phyloP scores from a whole-genome alignment of 164 flowering plant genomes.

The grape (Vitis vinifera) region ASM3070453v1 NC_081806.1:6796001-6796500 shows the following conservation, averaged over 20 bases:
- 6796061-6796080: constrained; percentile 13
- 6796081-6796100: constrained; percentile 30
- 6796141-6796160: constrained; percentile 19
- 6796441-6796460: constrained; percentile 58
- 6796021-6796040: constrained; percentile 82
- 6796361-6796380: constrained; percentile 30
- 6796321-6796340: constrained; percentile 17
- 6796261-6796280: constrained; percentile 8
- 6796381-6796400: constrained; percentile 60
- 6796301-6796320: constrained; percentile 38
- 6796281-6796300: constrained; percentile 20
- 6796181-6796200: constrained; percentile 26
- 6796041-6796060: constrained; percentile 60
- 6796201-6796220: constrained; percentile 23
- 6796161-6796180: constrained; percentile 20
- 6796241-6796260: constrained; percentile 13
- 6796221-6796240: constrained; percentile 11
- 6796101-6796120: constrained; percentile 24
- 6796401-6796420: constrained; percentile 78
- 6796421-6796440: constrained; percentile 68
- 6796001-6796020: constrained; percentile 64
- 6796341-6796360: constrained; percentile 30
- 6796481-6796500: constrained; percentile 92
- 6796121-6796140: constrained; percentile 6
- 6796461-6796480: constrained; percentile 58